A percentile compares a stretch with the other conserved stretches of the same genome.
These are phyloP conservation scores for Carex myosuroides DNA, from an alignment of 176 grass and related monocot species.

Conservation along the genomic window DNA sequence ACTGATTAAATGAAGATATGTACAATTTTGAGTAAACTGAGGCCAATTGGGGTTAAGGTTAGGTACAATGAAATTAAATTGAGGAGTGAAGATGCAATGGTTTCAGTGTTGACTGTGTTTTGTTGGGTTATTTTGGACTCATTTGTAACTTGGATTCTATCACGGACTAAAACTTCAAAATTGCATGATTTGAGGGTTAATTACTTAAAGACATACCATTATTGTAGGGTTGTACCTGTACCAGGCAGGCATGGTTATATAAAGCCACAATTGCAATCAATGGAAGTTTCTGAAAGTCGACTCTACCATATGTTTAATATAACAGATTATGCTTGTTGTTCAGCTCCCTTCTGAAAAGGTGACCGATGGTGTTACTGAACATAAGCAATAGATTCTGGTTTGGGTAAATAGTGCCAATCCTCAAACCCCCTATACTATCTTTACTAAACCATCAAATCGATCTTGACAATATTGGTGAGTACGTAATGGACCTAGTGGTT, in stretches of 20 bases:
- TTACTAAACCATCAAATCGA: background rate
- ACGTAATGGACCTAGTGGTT: background rate
- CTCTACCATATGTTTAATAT: background rate
- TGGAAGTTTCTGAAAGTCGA: background rate
- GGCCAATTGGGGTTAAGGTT: background rate
- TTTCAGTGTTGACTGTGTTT: background rate
- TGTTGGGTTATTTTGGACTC: background rate
- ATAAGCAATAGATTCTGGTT: background rate
- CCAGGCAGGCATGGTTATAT: background rate
- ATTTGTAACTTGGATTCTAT: background rate
- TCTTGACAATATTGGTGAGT: background rate
- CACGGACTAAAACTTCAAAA: background rate
- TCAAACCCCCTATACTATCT: background rate
- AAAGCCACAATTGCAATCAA: background rate
- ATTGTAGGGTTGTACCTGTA: background rate
- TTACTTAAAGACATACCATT: background rate
- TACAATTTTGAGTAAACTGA: background rate
- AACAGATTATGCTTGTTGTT: background rate
- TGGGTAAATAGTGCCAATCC: background rate
- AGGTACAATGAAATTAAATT: background rate
- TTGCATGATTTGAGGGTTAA: background rate
- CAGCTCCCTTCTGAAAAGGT: background rate
- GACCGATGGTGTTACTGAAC: background rate
- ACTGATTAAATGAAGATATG: background rate
- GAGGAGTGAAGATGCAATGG: background rate